These are phyloP conservation scores for Tolypocladium ovalisporum DNA, from an alignment of 2,329 filamentous ascomycete genomes.

Conservation along the genomic window DNA sequence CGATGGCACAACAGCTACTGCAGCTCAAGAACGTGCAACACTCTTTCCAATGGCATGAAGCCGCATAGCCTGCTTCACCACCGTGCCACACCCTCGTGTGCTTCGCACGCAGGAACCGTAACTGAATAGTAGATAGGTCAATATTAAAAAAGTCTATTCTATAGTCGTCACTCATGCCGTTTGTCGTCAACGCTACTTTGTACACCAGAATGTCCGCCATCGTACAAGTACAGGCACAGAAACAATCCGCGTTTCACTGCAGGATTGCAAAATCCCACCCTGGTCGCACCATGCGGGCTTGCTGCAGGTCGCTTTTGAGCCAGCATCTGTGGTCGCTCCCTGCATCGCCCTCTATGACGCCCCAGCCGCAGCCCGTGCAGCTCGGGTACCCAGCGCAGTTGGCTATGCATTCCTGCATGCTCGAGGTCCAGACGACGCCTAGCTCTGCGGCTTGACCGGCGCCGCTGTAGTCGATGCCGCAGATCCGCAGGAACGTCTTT, in stretches of 20 bases:
- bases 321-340: constrained; percentile 30
- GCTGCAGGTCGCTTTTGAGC: constrained; percentile 27
- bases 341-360: constrained; percentile 27
- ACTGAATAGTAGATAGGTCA: background rate
- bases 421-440: constrained; percentile 23
- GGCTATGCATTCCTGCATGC: constrained; percentile 31
- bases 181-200: background rate
- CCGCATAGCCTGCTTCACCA: too few relatives aligned
- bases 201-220: too few relatives aligned
- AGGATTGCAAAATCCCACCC: constrained; percentile 34
- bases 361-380: constrained; percentile 34
- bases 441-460: constrained; percentile 21
- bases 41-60: too few relatives aligned
- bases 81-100: background rate
- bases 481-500: constrained; percentile 30
- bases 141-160: background rate
- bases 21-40: too few relatives aligned
- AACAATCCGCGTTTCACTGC: constrained; percentile 1
- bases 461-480: constrained; percentile 34
- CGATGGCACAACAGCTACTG: too few relatives aligned
- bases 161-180: background rate
- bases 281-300: constrained; percentile 16
- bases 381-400: constrained; percentile 27
- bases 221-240: background rate
- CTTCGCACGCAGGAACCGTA: background rate